These are phyloP conservation scores for Colletotrichum costaricense DNA, from an alignment of 2,329 filamentous ascomycete genomes.

Conservation along the genomic window DNA sequence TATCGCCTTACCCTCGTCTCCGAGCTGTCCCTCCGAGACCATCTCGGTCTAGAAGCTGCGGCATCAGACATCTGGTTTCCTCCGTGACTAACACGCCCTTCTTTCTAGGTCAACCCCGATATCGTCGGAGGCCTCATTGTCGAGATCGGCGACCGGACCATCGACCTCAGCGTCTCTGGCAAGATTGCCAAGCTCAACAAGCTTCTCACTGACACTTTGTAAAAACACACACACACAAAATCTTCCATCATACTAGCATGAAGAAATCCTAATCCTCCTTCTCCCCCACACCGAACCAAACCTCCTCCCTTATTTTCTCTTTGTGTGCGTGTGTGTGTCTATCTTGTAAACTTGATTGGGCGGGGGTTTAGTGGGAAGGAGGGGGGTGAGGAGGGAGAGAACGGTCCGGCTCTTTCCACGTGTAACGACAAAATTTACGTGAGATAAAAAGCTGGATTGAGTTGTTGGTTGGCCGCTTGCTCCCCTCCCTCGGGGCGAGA, in stretches of 20 bases:
- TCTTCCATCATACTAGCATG: slow-evolving; percentile 9
- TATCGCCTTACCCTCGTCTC: slow-evolving; percentile 33
- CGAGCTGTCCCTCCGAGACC: not conserved
- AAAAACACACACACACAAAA: slow-evolving; percentile 60
- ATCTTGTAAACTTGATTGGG: slow-evolving; percentile 29
- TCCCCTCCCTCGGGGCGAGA: not conserved
- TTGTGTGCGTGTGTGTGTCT: slow-evolving; percentile 24
- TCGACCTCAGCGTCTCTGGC: slow-evolving; percentile 94
- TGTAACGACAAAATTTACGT: not conserved
- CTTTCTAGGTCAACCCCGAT: slow-evolving; percentile 84
- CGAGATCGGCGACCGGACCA: slow-evolving; percentile 97
- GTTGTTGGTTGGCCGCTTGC: not conserved
- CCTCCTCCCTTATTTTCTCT: slow-evolving; percentile 17
- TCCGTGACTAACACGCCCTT: slow-evolving; percentile 4
- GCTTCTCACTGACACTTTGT: slow-evolving; percentile 95
- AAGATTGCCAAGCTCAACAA: slow-evolving; percentile 99
- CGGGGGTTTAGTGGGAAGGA: not conserved
- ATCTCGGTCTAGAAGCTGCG: no score
- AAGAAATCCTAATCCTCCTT: slow-evolving; percentile 21
- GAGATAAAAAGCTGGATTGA: no score
- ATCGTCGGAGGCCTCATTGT: slow-evolving; percentile 94
- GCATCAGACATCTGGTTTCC: not conserved
- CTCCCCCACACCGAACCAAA: not conserved
- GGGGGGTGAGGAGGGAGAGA: not conserved
- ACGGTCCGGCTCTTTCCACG: not conserved